Percentiles rank a stretch among this genome's conserved stretches.
These are phyloP conservation scores for Ogataea hybrid DNA, from an alignment of 1,139 yeast genomes.

Conservation along the genomic window DNA sequence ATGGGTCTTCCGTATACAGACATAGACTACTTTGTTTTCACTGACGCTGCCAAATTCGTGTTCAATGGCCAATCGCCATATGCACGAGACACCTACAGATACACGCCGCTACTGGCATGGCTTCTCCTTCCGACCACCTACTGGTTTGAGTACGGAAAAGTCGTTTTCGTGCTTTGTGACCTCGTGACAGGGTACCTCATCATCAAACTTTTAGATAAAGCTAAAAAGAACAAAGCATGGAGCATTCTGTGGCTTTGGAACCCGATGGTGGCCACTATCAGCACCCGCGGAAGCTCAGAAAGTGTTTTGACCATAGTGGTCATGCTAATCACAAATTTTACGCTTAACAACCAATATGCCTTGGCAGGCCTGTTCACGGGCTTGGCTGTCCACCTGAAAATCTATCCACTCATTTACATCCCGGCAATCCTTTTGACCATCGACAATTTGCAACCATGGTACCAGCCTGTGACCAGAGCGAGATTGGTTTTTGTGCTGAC, in stretches of 20 bases:
- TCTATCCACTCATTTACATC: slow-evolving; percentile 84
- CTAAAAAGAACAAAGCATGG: slow-evolving; percentile 12
- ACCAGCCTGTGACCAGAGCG: slow-evolving; percentile 41
- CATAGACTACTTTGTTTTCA: slow-evolving; percentile 87
- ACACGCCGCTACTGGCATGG: slow-evolving; percentile 91
- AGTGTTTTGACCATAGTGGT: slow-evolving; percentile 81
- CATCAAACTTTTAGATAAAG: slow-evolving; percentile 38
- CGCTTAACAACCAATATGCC: slow-evolving; percentile 36
- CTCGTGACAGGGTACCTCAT: slow-evolving; percentile 75
- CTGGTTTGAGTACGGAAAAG: slow-evolving; percentile 74
- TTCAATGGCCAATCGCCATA: slow-evolving; percentile 68
- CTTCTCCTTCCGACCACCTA: slow-evolving; percentile 62
- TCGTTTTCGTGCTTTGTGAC: slow-evolving; percentile 74
- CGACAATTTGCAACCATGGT: slow-evolving; percentile 32
- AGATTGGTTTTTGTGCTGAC: slow-evolving; percentile 47
- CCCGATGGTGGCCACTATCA: slow-evolving; percentile 93
- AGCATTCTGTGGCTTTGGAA: slow-evolving; percentile 73
- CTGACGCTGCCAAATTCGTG: slow-evolving; percentile 86
- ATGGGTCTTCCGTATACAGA: slow-evolving; percentile 88
- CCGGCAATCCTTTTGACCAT: slow-evolving; percentile 47
- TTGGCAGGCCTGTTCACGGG: slow-evolving; percentile 73
- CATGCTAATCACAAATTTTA: slow-evolving; percentile 53
- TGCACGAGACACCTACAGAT: slow-evolving; percentile 81
- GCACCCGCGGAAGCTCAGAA: slow-evolving; percentile 93
- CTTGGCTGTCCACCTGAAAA: slow-evolving; percentile 80